Base-by-base conservation (phyloP, 768 basidiomycete genomes). In the Omphalotus guepiniiformis region DNA sequence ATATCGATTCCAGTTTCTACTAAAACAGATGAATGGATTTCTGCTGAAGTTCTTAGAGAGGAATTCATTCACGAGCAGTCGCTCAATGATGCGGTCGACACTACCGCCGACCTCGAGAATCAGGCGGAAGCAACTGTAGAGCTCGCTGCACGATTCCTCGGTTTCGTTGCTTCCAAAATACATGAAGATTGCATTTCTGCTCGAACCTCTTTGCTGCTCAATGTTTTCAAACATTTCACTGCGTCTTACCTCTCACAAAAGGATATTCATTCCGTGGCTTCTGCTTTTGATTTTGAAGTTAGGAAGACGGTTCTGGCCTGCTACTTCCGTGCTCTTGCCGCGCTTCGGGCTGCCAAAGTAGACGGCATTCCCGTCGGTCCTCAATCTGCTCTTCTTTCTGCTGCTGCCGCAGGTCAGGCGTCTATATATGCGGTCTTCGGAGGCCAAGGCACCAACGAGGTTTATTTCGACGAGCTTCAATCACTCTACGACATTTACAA, bases 371-470 rank as follows among this genome's bases (percentile, higher is more conserved):
- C 88, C 28, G 65, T 68, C 25, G 68, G 78, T 26, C 78, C 84
- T 9, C 51, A 77, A 39, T 83, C 88, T 22, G 84, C 88, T 9
- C 80, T 94, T 19, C 67, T 94, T 48, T 64, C 71, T 9, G 83
- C 85, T 30, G 80, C 80, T 27, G 58, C 67, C 38, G 63, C 73
- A n/a, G 78, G 79, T 38, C 76, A 83, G 36, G 85, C 80, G 45
- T 87, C 78, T 39, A 70, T 97, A 57, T 97, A 88, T 68, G 95
- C 92, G 42, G 73, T 99, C 32, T 99, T 99, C 62, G 95, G 95
- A 42, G 96, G 96, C 12, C 96, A 99, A 67, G 96, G 96, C 49
- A 91, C 88, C 50, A 98, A 98, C 67, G 96, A 98, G 62, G 88
- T 95, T 50, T 99, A 98, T 72, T 93, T 97, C 64, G 90, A 95